Conservation (phyloP, 2,329 filamentous ascomycete species). For the Byssothecium circinans region DNA sequence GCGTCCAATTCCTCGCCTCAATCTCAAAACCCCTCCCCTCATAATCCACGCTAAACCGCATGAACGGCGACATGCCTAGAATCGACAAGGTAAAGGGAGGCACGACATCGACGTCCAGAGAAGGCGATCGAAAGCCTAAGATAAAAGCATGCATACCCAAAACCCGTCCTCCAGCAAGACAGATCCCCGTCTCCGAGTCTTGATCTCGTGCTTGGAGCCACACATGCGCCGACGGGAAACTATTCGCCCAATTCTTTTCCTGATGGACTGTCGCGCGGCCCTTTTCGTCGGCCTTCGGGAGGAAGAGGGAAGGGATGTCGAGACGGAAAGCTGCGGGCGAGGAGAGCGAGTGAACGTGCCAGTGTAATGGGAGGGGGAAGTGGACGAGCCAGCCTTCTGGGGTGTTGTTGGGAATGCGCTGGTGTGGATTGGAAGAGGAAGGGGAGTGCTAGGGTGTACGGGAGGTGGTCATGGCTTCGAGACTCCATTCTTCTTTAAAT, state of each 20-base stretch:
- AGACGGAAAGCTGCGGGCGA: slow-evolving; percentile 47
- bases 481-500: slow-evolving; percentile 36
- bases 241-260: slow-evolving; percentile 56
- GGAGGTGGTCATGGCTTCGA: slow-evolving; percentile 44
- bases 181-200: slow-evolving; percentile 24
- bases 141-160: slow-evolving; percentile 48
- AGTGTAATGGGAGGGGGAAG: slow-evolving; percentile 54
- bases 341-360: slow-evolving; percentile 53
- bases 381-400: slow-evolving; percentile 51
- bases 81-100: slow-evolving; percentile 48
- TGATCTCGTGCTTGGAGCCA: slow-evolving; percentile 38
- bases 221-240: slow-evolving; percentile 49
- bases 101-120: slow-evolving; percentile 45
- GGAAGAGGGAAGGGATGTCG: slow-evolving; percentile 35
- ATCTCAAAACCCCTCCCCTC: slow-evolving; percentile 39
- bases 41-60: slow-evolving; percentile 47
- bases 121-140: slow-evolving; percentile 48
- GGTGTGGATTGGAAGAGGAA: slow-evolving; percentile 6
- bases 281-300: slow-evolving; percentile 25
- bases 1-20: no score
- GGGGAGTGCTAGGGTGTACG: slow-evolving; percentile 43
- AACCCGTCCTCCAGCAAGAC: slow-evolving; percentile 39
- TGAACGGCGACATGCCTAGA: slow-evolving; percentile 46
- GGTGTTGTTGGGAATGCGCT: slow-evolving; percentile 39
- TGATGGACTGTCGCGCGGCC: slow-evolving; percentile 49